Evolutionary conservation across 2,329 filamentous ascomycete genomes (phyloP), one percentile per base, ranked within the genome.

Genomic region (Cytospora schulzeri): DNA sequence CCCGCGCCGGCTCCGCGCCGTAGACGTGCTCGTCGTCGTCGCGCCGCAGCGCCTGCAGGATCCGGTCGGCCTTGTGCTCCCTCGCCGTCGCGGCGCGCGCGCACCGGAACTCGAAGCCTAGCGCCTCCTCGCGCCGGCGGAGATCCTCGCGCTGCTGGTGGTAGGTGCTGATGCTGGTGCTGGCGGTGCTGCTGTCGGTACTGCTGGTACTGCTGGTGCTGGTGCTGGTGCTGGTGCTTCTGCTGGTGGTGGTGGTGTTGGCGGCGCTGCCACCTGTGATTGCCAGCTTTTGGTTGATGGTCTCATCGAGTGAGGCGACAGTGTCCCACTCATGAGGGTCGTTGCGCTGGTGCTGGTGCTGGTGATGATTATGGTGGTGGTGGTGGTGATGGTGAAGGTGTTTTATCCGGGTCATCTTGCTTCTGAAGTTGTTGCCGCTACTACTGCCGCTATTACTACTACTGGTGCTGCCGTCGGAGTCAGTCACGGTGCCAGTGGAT

Each of bases 21-120:
- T 80, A 84, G 48, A 83, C 63, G 2, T 64, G 45, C 12, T 68
- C 57, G 29, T 74, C 66, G 66, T 85, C 82, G 9, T 69, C 53
- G 15, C 63, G 53, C 63, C 74, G 77, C 53, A 83, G 69, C 1
- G 29, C 35, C 35, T 76, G 74, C n/a, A 85, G 64, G 51, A 83
- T 77, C 26, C 57, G 45, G 65, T 83, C 74, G 28, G 76, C 81
- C 5, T 67, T 62, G 3, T 57, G 60, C 70, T 84, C 81, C 9
- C 73, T 68, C 0, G 68, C 11, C 4, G 75, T 73, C 3, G 78
- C 76, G 69, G 63, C 6, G 9, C 52, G 48, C 26, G 72, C 73
- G 68, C 77, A 79, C 7, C 59, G 64, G 59, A 75, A 71, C 66
- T 82, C 80, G 69, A 82, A 83, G 2, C 73, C 75, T 6, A 81